A percentile compares a stretch with the other conserved stretches of the same genome.
Conservation (phyloP, 306 rosid species). For the Nissolia schottii region DNA sequence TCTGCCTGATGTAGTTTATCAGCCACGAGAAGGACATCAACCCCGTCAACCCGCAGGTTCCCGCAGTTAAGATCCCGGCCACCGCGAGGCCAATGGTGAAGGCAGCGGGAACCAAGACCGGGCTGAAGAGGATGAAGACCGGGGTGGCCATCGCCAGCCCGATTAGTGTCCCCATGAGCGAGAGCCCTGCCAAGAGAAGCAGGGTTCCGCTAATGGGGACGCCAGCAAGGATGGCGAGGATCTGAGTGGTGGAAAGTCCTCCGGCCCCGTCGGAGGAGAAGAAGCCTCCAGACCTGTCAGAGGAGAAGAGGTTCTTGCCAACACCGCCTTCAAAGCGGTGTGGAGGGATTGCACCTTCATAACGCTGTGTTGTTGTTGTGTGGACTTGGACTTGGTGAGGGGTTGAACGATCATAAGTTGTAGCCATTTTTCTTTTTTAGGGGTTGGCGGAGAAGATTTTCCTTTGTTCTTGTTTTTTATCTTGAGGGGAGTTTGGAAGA, state of each 20-base stretch:
- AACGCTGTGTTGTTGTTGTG: constrained; percentile 29
- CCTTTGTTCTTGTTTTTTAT: neutral
- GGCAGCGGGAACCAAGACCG: constrained; percentile 67
- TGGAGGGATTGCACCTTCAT: neutral
- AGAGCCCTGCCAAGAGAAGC: constrained; percentile 45
- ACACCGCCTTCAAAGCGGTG: neutral
- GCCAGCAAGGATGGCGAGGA: constrained; percentile 35
- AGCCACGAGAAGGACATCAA: constrained; percentile 66
- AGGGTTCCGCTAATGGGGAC: constrained; percentile 57
- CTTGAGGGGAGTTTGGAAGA: too few species aligned
- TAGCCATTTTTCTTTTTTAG: constrained; percentile 34
- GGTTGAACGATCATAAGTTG: constrained; percentile 49
- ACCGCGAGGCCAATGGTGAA: constrained; percentile 43
- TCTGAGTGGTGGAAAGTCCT: constrained; percentile 45
- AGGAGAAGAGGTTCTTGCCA: neutral
- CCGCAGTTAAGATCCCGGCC: constrained; percentile 44
- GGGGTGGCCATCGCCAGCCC: constrained; percentile 53
- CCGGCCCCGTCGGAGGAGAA: neutral
- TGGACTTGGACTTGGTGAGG: constrained; percentile 66
- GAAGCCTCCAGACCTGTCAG: too few species aligned
- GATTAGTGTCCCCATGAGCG: constrained; percentile 44
- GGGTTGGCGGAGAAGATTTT: neutral
- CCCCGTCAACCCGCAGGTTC: constrained; percentile 56
- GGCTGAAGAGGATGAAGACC: constrained; percentile 68
- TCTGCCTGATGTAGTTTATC: constrained; percentile 30